Evolutionary conservation across 2,329 filamentous ascomycete genomes (phyloP), one percentile per base, ranked within the genome.

Genomic region (Fusarium mundagurra): DNA sequence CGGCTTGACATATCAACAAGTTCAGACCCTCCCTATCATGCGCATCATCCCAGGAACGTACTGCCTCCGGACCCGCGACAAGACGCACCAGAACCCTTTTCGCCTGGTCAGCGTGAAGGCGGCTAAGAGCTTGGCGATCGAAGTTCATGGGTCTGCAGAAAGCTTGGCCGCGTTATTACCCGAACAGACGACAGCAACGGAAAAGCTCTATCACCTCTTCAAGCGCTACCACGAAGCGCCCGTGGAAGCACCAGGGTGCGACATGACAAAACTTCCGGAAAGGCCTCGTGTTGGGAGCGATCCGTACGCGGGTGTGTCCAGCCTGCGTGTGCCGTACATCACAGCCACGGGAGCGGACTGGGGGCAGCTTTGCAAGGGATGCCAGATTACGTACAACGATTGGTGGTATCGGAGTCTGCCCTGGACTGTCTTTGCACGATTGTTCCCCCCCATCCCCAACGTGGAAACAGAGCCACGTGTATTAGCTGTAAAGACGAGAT

Each of bases 31-130:
- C 2, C 31, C 3, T 1, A 51, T 34, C 4, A 51, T 51, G 48
- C 17, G 8, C 12, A 20, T 51, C 8, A 51, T 51, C 8, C 48
- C 48, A 14, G 48, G n/a, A 8, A 24, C 2, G 4, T 51, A 51
- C 16, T 16, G 31, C 3, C 5, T 34, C 17, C 1, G n/a, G 6
- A 9, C 8, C n/a, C 12, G 0, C 20, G n/a, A 8, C 6, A 51
- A 14, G n/a, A 0, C 1, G 2, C 31, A 34, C 31, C 6, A 3
- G 1, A 3, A 20, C 4, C 8, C 17, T 20, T 51, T 0, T 3
- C 31, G 4, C 1, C 48, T 51, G 8, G n/a, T 51, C 31, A 51
- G 31, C 4, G 48, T 34, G 16, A 34, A 24, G 12, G 6, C 17
- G 1, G 31, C 4, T 5, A 51, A 51, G 8, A 24, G 4, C 0